Evolutionary conservation across 768 basidiomycete genomes (phyloP), one percentile per base, ranked within the genome.

Genomic region (Xerocomellus intermedius): DNA sequence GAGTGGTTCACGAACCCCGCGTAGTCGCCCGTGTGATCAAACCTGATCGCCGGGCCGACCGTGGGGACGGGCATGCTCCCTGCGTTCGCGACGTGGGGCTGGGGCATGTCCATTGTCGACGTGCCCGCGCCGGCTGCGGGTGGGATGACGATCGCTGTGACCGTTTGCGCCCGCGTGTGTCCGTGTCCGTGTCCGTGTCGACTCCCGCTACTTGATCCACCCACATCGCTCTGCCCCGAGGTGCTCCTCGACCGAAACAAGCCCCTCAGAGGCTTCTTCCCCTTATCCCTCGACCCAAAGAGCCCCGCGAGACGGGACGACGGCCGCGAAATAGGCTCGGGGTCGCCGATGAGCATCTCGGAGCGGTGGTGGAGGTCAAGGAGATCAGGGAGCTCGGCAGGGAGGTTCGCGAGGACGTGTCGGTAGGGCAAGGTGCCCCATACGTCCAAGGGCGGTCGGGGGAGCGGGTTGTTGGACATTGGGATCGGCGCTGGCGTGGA

Each of bases 1-100:
- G 90, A 89, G 60, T 84, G 82, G 62, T 83, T 87, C 66, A 87
- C 71, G 68, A 91, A 85, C 1, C 77, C 78, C 0, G 74, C 64
- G 50, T 73, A 76, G 14, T 73, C 68, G 32, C 69, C 61, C 0
- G 69, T 69, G 52, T 82, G 75, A 56, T 79, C 70, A 66, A 84
- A 80, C 55, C 66, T 67, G 56, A 81, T 42, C 42, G 64, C 63
- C 21, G 66, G 57, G 33, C 57, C 60, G 4, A 42, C 59, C 21
- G 63, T 19, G 12, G 59, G 63, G 38, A 42, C 48, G 47, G 71
- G 66, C 51, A 69, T 62, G 4, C 26, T 7, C 26, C 26, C 26
- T 16, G 21, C 7, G 6, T 24, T 46, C 26, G 58, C 38, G 2
- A 5, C 39, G 36, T 22, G 45, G 9, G 44, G 37, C 13, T 48